Evolutionary conservation across 2,329 filamentous ascomycete species (phyloP), one percentile per base, ranked within the genome.

Genomic region (Akanthomyces dipterigenus): DNA sequence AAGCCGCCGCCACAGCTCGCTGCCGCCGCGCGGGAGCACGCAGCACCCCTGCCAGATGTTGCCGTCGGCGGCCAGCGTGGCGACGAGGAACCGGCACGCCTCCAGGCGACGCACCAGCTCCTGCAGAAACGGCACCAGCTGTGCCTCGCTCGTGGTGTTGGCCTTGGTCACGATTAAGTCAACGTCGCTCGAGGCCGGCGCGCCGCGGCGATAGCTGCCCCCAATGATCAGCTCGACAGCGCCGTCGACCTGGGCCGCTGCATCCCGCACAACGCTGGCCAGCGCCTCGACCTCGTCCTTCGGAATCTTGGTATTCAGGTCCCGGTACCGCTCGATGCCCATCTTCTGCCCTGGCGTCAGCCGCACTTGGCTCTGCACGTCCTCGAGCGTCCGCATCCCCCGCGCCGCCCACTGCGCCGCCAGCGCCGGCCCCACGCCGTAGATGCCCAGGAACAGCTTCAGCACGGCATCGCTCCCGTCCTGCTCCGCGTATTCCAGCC

Each of bases 21-120:
- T 64, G 69, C 77, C 61, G 31, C 72, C 74, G 1, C 68, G 62
- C 0, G 90, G 88, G 0, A 96, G 77, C 12, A 87, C 83, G 43
- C 89, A 95, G 57, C 89, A 93, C 3, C 93, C 93, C 65, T 96
- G 90, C 91, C 91, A 97, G 75, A 95, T 96, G 26, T 86, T 89
- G 0, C 89, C 88, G 24, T 83, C 72, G 7, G 82, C 81, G 0
- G 90, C 88, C 9, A 97, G 81, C 1, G 82, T 80, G 2, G 81
- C 86, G 55, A 88, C 87, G 4, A 97, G 79, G 67, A 96, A 96
- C 0, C 78, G 81, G 5, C 78, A 71, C 1, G 73, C 67, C 45
- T 84, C 85, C 9, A 98, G 81, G 0, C 74, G 71, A 0, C 79
- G 79, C 0, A 96, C 79, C 7, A 97, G 80, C 2, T 71, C 73